phyloP scores from a whole-genome alignment of 371 early-diverging fungal species.

The Chytridium lagenaria region DNA sequence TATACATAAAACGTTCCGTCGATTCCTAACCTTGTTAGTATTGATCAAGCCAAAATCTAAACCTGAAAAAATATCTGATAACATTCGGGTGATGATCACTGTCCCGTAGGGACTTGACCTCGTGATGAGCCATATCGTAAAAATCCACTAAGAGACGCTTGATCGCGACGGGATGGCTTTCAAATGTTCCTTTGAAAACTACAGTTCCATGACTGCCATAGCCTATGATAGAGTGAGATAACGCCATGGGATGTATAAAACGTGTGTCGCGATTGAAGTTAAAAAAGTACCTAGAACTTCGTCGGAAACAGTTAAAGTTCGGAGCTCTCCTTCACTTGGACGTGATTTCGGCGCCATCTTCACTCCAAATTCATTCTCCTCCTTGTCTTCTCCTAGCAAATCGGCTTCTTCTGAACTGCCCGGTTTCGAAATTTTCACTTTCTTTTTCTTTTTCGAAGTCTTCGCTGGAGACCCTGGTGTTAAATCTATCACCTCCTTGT shows the following conservation, averaged over 20 bases:
- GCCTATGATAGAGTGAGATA: constrained; percentile 54
- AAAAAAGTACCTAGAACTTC: constrained; percentile 50
- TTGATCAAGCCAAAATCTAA: constrained; percentile 12
- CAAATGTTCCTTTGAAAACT: constrained; percentile 91
- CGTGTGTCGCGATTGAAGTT: background rate
- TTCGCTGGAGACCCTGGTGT: background rate
- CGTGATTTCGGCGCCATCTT: background rate
- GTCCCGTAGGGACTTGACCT: constrained; percentile 89
- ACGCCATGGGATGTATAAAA: too few relatives aligned
- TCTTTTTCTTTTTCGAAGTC: constrained; percentile 18
- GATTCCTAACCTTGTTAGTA: constrained; percentile 67
- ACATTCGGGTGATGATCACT: constrained; percentile 96
- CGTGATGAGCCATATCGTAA: constrained; percentile 92
- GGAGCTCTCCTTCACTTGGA: background rate
- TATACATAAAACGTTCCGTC: constrained; percentile 89
- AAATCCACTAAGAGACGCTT: constrained; percentile 93
- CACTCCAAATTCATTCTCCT: background rate
- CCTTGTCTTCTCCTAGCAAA: background rate
- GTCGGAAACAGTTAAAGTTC: constrained; percentile 53
- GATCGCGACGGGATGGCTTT: constrained; percentile 90
- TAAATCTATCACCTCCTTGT: background rate
- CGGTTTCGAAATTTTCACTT: background rate
- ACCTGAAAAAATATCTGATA: constrained; percentile 89
- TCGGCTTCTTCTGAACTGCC: background rate
- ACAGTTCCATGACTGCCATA: constrained; percentile 97